phyloP scores from a whole-genome alignment of 2,329 filamentous ascomycete genomes.

The Hymenotorrendiella dingleyae region DNA sequence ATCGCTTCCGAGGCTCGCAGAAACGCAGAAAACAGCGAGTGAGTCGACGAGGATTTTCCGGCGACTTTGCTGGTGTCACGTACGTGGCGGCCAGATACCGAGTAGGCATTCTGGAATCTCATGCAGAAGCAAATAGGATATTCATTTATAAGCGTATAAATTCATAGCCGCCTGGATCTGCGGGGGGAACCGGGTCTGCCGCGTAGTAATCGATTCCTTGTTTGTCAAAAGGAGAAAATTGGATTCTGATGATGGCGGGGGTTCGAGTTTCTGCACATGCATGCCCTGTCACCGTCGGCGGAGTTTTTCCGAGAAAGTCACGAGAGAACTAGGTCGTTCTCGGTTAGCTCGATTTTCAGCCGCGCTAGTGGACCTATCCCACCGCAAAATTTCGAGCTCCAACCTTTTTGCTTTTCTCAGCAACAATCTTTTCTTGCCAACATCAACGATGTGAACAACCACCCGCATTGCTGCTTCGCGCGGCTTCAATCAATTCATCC shows the following conservation, averaged over 20 bases:
- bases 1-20: too few relatives aligned
- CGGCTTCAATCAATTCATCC: slow-evolving; percentile 6
- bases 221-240: too few relatives aligned
- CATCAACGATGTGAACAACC: slow-evolving; percentile 19
- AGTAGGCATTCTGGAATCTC: too few relatives aligned
- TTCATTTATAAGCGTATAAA: too few relatives aligned
- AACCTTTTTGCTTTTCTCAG: slow-evolving; percentile 9
- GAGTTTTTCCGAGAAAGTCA: not conserved
- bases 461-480: slow-evolving; percentile 10
- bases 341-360: not conserved
- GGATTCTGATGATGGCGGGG: too few relatives aligned
- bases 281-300: not conserved
- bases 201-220: not conserved
- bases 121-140: too few relatives aligned
- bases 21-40: too few relatives aligned
- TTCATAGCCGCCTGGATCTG: not conserved
- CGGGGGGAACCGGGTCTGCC: slow-evolving; percentile 13
- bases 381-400: slow-evolving; percentile 38
- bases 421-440: slow-evolving; percentile 1
- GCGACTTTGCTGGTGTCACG: too few relatives aligned
- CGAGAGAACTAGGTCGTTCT: not conserved
- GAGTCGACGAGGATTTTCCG: too few relatives aligned
- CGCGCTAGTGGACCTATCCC: slow-evolving; percentile 21
- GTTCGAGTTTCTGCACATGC: not conserved
- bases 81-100: too few relatives aligned